Conservation (phyloP, 2,329 filamentous ascomycete species). For the Verticillium klebahnii region DNA sequence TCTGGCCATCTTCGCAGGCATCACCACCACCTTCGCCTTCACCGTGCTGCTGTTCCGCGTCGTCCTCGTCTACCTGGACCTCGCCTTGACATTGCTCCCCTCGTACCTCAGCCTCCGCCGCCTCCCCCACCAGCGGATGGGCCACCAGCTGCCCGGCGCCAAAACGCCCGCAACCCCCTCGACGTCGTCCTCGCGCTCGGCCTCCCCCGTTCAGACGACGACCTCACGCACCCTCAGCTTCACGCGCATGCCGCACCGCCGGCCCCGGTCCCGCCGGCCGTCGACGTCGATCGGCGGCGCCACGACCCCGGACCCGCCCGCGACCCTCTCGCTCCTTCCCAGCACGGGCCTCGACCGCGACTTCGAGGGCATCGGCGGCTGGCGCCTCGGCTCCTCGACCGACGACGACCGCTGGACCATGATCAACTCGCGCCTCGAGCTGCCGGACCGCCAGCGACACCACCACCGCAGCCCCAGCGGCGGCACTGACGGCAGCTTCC, state of each 20-base stretch:
- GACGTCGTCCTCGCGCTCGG: neutral
- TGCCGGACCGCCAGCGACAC: slow-evolving; percentile 40
- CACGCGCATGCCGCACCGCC: slow-evolving; percentile 7
- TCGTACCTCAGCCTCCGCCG: slow-evolving; percentile 44
- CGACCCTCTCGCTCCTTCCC: slow-evolving; percentile 27
- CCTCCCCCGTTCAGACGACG: neutral
- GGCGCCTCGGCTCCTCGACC: slow-evolving; percentile 35
- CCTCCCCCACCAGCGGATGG: slow-evolving; percentile 21
- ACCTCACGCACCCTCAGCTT: neutral
- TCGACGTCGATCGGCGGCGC: neutral
- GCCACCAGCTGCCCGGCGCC: slow-evolving; percentile 16
- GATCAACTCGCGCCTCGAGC: slow-evolving; percentile 47
- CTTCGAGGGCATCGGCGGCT: slow-evolving; percentile 57
- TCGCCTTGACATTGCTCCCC: slow-evolving; percentile 52
- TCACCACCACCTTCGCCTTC: slow-evolving; percentile 60
- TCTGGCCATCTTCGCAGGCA: slow-evolving; percentile 55
- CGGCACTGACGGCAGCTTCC: slow-evolving; percentile 27
- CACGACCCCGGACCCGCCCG: neutral
- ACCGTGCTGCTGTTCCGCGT: slow-evolving; percentile 57
- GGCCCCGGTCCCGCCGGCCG: slow-evolving; percentile 1
- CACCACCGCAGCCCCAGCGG: slow-evolving; percentile 37
- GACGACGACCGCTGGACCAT: slow-evolving; percentile 44
- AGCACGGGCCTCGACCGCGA: slow-evolving; percentile 49
- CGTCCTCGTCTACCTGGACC: slow-evolving; percentile 58
- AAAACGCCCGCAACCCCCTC: slow-evolving; percentile 9